phyloP scores from a whole-genome alignment of 2,329 filamentous ascomycete species.

The Aspergillus sp. region DNA sequence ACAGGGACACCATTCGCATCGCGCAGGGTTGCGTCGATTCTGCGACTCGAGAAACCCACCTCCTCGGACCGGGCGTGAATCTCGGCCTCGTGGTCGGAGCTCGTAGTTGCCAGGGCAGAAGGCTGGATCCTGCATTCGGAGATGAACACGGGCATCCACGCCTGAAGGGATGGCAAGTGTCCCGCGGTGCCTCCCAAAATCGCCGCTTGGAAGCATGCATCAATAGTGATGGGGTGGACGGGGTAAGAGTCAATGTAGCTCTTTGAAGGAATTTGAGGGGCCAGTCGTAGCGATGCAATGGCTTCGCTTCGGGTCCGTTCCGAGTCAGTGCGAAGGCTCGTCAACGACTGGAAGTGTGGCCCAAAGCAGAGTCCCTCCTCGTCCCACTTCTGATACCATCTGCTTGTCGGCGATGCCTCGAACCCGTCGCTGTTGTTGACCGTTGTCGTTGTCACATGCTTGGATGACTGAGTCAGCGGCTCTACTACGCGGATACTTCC shows the following conservation, averaged over 20 bases:
- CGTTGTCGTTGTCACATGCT: background rate
- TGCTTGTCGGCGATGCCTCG: background rate
- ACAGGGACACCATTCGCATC: background rate
- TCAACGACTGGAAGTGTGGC: conserved; percentile 1
- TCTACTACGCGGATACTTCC: too few species aligned
- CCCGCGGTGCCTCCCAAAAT: background rate
- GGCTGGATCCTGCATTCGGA: background rate
- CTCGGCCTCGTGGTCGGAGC: background rate
- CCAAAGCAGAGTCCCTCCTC: conserved; percentile 7
- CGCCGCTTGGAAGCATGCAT: background rate
- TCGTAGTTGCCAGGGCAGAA: background rate
- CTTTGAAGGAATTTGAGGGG: too few species aligned
- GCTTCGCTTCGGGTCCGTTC: too few species aligned
- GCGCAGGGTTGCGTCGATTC: background rate
- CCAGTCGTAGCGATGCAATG: too few species aligned
- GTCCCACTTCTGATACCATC: conserved; percentile 4
- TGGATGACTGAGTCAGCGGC: background rate
- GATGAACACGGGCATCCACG: conserved; percentile 1
- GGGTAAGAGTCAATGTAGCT: too few species aligned
- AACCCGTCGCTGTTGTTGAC: background rate
- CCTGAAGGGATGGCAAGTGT: background rate
- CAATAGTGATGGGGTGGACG: too few species aligned
- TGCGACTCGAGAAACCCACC: background rate
- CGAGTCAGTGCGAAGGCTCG: background rate
- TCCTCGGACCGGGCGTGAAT: background rate